Percentiles rank a stretch among this genome's conserved stretches.
These are phyloP conservation scores for Naganishia sp. DNA, from an alignment of 1,284 basidiomycete genomes.

Conservation along the genomic window DNA sequence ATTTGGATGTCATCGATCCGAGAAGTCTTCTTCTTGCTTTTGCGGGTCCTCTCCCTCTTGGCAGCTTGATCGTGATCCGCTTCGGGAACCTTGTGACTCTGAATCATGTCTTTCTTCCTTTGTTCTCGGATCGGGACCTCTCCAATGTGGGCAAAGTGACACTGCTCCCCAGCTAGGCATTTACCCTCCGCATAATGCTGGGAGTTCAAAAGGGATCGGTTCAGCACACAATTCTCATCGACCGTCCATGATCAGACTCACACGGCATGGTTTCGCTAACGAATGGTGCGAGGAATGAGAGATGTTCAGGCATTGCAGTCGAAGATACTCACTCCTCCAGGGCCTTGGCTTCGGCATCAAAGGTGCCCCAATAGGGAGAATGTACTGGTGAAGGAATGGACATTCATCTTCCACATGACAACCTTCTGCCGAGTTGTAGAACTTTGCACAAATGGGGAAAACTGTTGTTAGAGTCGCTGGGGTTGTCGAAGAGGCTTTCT, in stretches of 20 bases:
- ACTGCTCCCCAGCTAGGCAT: constrained; percentile 48
- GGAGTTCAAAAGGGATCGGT: neutral
- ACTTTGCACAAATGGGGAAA: constrained; percentile 34
- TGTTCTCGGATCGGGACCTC: neutral
- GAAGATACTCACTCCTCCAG: constrained; percentile 42
- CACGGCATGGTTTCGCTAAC: constrained; percentile 32
- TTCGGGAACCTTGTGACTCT: no score
- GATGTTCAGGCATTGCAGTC: neutral
- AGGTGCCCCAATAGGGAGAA: constrained; percentile 42
- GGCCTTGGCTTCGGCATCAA: constrained; percentile 43
- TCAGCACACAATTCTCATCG: neutral
- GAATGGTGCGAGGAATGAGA: neutral
- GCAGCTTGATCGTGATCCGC: no score
- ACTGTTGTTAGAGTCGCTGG: constrained; percentile 34
- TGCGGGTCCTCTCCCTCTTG: neutral
- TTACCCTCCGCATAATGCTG: constrained; percentile 47
- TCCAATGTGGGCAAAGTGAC: constrained; percentile 51
- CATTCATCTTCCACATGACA: constrained; percentile 47
- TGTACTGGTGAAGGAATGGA: constrained; percentile 45
- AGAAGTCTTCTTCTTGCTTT: neutral
- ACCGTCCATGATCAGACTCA: neutral
- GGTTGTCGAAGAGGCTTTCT: neutral
- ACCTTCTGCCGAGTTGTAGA: constrained; percentile 49
- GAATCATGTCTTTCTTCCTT: no score
- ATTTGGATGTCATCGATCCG: constrained; percentile 12